phyloP scores from a whole-genome alignment of 2,329 filamentous ascomycete species.

The Metarhizium anisopliae region DNA sequence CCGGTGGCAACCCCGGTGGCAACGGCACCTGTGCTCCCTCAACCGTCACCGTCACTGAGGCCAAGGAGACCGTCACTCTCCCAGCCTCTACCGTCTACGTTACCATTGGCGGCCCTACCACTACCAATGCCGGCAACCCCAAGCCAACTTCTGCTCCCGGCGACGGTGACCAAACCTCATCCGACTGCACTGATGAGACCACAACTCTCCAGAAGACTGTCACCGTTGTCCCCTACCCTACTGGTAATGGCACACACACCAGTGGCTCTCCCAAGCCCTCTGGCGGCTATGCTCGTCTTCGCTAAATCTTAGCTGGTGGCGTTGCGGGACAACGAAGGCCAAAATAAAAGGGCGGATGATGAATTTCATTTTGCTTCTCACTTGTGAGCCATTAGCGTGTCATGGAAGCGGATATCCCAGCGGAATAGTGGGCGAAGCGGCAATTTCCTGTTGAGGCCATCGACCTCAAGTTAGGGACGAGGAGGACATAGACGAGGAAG shows the following conservation, averaged over 20 bases:
- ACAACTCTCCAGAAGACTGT: slow-evolving; percentile 20
- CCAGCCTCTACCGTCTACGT: slow-evolving; percentile 27
- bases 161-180: slow-evolving; percentile 9
- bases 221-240: slow-evolving; percentile 33
- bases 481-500: not conserved
- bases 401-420: not conserved
- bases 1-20: slow-evolving; percentile 7
- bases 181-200: slow-evolving; percentile 13
- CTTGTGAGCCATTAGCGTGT: not conserved
- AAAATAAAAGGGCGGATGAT: not conserved
- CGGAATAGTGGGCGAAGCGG: not conserved
- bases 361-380: not conserved
- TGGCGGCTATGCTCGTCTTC: slow-evolving; percentile 27
- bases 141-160: slow-evolving; percentile 8
- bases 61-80: slow-evolving; percentile 19
- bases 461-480: not conserved
- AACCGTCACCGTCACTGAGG: slow-evolving; percentile 15
- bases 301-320: slow-evolving; percentile 12
- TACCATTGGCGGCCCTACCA: slow-evolving; percentile 18
- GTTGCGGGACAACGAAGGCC: slow-evolving; percentile 3
- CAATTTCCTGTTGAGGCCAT: not conserved
- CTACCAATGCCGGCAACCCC: slow-evolving; percentile 11
- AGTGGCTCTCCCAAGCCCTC: slow-evolving; percentile 24
- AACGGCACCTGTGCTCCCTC: slow-evolving; percentile 10
- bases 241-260: slow-evolving; percentile 26